Percentiles rank a stretch among this genome's conserved stretches.
phyloP scores from a whole-genome alignment of 176 grass and related monocot genomes.

The maize (Zea mays) region Zm-B73-REFERENCE-NAM-5.0 NC_050096.1:71247001-71247500 shows the following conservation, averaged over 20 bases:
- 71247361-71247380: background rate
- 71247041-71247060: constrained; percentile 27
- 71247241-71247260: background rate
- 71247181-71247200: constrained; percentile 56
- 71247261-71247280: background rate
- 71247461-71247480: background rate
- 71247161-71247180: constrained; percentile 56
- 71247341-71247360: background rate
- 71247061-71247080: constrained; percentile 43
- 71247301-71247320: background rate
- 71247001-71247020: constrained; percentile 31
- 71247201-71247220: constrained; percentile 40
- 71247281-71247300: background rate
- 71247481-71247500: too few species aligned
- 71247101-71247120: constrained; percentile 3
- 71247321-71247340: background rate
- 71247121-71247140: constrained; percentile 36
- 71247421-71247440: background rate
- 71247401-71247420: background rate
- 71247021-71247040: constrained; percentile 36
- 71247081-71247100: constrained; percentile 40
- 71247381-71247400: background rate
- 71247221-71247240: background rate
- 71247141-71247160: constrained; percentile 62
- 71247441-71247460: background rate